Conservation (phyloP, 441 rosid genomes). For the Populus hybrid region DNA sequence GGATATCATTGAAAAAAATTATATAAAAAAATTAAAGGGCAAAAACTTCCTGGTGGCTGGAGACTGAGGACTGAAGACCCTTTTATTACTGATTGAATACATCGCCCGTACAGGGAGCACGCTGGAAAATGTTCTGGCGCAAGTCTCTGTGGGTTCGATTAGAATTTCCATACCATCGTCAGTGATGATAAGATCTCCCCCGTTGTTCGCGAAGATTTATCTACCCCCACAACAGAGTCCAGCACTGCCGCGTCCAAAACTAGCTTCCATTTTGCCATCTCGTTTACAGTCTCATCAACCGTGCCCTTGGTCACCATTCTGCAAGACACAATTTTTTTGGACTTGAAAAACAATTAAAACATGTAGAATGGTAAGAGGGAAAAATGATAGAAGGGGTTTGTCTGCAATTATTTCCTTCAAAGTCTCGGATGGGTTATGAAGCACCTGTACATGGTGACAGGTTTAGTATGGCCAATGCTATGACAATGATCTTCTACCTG, state of each 20-base stretch:
- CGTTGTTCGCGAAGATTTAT: constrained; percentile 9
- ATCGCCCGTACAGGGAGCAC: background rate
- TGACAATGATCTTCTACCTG: no score
- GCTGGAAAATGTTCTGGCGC: no score
- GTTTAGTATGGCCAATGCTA: no score
- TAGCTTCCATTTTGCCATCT: constrained; percentile 84
- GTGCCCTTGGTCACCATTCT: constrained; percentile 84
- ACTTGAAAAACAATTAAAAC: background rate
- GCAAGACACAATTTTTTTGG: background rate
- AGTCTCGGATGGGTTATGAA: no score
- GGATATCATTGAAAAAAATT: no score
- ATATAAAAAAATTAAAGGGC: background rate
- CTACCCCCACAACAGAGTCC: constrained; percentile 16
- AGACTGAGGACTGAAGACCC: background rate
- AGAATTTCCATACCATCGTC: constrained; percentile 47
- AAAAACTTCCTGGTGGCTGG: background rate
- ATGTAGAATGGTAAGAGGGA: background rate
- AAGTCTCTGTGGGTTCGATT: background rate
- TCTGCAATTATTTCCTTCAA: no score
- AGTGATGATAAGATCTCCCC: constrained; percentile 92
- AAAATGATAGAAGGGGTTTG: background rate
- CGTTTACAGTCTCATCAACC: constrained; percentile 43
- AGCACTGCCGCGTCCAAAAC: constrained; percentile 87
- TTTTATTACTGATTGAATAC: background rate
- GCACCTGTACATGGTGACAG: no score